phyloP scores from a whole-genome alignment of 2,329 filamentous ascomycete species.

The Cladosporium sp. region DNA sequence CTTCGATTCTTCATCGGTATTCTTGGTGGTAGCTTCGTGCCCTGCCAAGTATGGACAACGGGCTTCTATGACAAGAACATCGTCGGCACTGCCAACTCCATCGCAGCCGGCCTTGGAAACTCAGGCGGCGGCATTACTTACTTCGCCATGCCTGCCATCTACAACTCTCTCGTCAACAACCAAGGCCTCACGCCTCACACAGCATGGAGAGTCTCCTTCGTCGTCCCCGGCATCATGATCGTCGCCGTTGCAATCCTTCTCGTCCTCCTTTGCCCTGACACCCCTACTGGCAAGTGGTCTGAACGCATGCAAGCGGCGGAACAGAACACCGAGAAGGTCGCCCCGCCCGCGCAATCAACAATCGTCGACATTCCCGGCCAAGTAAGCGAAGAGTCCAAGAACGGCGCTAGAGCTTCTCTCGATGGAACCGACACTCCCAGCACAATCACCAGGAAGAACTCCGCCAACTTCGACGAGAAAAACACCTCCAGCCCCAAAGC shows the following conservation, averaged over 20 bases:
- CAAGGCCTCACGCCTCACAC: conserved; percentile 59
- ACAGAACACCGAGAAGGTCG: conserved; percentile 46
- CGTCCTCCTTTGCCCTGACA: conserved; percentile 71
- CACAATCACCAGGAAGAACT: conserved; percentile 27
- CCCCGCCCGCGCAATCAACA: conserved; percentile 29
- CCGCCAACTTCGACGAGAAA: conserved; percentile 26
- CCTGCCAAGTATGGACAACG: conserved; percentile 88
- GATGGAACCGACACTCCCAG: conserved; percentile 26
- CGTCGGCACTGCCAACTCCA: conserved; percentile 79
- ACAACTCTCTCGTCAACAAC: conserved; percentile 63
- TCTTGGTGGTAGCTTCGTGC: conserved; percentile 72
- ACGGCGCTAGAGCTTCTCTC: conserved; percentile 14
- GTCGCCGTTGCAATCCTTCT: conserved; percentile 61
- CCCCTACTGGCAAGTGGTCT: conserved; percentile 75
- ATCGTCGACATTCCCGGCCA: conserved; percentile 49
- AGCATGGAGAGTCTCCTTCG: conserved; percentile 79
- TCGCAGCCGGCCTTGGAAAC: conserved; percentile 82
- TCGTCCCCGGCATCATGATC: conserved; percentile 77
- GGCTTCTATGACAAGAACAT: conserved; percentile 92
- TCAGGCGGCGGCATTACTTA: conserved; percentile 87
- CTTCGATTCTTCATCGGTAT: conserved; percentile 78
- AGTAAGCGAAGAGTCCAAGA: conserved; percentile 38
- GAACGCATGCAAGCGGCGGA: conserved; percentile 60
- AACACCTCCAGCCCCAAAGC: conserved; percentile 30
- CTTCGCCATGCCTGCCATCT: conserved; percentile 88